Conservation (phyloP, 1,284 basidiomycete genomes). For the Hymenochaete sp. region DNA sequence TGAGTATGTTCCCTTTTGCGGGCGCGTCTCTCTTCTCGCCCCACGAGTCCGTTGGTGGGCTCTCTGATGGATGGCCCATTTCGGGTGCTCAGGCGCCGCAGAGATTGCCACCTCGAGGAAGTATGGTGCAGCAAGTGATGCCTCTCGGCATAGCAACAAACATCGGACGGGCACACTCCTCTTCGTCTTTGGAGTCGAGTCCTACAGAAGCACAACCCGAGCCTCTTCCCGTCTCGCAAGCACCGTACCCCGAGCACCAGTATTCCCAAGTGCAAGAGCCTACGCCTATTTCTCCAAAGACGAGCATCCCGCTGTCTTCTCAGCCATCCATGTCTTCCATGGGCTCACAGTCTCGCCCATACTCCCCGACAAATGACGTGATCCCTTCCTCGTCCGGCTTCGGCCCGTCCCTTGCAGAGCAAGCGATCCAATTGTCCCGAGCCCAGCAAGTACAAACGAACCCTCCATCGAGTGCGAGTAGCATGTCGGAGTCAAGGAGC, state of each 20-base stretch:
- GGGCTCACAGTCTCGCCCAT: constrained; percentile 25
- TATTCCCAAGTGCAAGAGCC: constrained; percentile 7
- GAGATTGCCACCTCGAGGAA: constrained; percentile 6
- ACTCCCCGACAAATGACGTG: constrained; percentile 25
- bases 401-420: constrained; percentile 9
- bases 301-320: constrained; percentile 22
- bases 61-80: constrained; percentile 14
- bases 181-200: constrained; percentile 18
- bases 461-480: constrained; percentile 30
- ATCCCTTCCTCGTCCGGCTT: constrained; percentile 4
- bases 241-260: constrained; percentile 5
- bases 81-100: not conserved
- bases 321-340: constrained; percentile 27
- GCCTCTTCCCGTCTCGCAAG: not conserved
- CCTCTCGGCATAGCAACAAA: constrained; percentile 11
- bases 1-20: constrained; percentile 14
- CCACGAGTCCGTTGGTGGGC: constrained; percentile 8
- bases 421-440: not conserved
- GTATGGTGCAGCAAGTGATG: constrained; percentile 1
- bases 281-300: constrained; percentile 4
- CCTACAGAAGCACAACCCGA: constrained; percentile 9
- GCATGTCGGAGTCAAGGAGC: constrained; percentile 32
- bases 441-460: constrained; percentile 4
- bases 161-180: constrained; percentile 5
- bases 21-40: constrained; percentile 11